Evolutionary conservation across 805 yeast species (phyloP), one percentile per base, ranked within the genome.

Genomic region (Schwanniomyces sp.): DNA sequence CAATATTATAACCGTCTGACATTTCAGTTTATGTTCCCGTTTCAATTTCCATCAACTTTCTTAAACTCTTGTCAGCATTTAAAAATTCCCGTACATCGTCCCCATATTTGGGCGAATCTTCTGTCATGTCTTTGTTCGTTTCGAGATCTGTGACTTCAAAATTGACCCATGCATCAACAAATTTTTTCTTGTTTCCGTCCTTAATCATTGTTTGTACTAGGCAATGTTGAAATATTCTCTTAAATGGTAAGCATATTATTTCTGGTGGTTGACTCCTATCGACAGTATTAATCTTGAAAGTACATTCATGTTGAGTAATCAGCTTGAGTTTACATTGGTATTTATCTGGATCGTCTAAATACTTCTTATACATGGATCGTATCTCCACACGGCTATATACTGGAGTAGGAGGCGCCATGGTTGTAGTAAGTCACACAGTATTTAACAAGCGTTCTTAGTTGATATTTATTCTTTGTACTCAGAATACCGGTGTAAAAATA

Each of bases 361-460:
- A 68, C 7, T 61, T 54, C 7, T 47, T 49, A 48, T 66, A 70
- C 40, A 50, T 55, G 26, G 39, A 39, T 24, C 53, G 58, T n/a
- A 70, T 55, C 28, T 74, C 75, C 11, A 51, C 43, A 14, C 63
- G 52, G 28, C 54, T 54, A 44, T 63, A 63, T 7, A 74, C 76
- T 3, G 75, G 76, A 18, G 75, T 69, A 7, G 77, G 76, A 16
- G 78, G 78, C 10, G 77, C 74, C 78, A 74, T 74, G 9, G 36
- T 32, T 14, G 21, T 4, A 32, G 8, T 32, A n/a, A 16, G 12
- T 7, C 12, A 30, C 8, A 30, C 7, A 10, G 6, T 27, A 27
- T 21, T 21, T 21, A 5, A 21, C 3, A 21, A 21, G 24, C 24
- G n/a, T n/a, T n/a, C n/a, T n/a, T n/a, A n/a, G n/a, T n/a, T n/a